Evolutionary conservation across 306 rosid genomes (phyloP).

Genomic region (Cicer cuneatum): DNA sequence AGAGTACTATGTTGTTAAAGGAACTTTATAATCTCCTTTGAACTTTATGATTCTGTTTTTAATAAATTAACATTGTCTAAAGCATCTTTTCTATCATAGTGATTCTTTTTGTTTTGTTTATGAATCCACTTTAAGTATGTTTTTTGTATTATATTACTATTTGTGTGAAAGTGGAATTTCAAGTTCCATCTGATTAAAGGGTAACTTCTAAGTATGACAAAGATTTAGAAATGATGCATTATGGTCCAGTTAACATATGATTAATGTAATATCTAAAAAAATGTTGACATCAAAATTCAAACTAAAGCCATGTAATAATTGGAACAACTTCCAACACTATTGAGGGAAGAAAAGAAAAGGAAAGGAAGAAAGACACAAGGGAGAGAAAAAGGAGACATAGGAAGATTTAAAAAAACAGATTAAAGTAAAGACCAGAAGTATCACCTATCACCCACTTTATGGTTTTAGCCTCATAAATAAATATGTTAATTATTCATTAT

Average conservation of each 20-base stretch:
- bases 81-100: conserved; percentile 30
- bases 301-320: conserved; percentile 53
- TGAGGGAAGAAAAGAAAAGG: conserved; percentile 11
- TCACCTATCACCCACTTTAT: conserved; percentile 49
- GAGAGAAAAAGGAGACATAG: background rate
- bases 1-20: conserved; percentile 13
- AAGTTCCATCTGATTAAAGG: conserved; percentile 53
- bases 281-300: conserved; percentile 52
- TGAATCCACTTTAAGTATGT: conserved; percentile 41
- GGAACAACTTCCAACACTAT: conserved; percentile 38
- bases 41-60: conserved; percentile 34
- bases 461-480: conserved; percentile 47
- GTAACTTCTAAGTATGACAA: conserved; percentile 95
- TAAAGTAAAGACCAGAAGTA: conserved; percentile 44
- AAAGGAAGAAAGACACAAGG: conserved; percentile 38
- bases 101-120: conserved; percentile 20
- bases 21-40: conserved; percentile 37
- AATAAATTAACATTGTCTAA: conserved; percentile 4
- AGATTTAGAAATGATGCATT: conserved; percentile 68
- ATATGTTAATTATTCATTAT: conserved; percentile 50
- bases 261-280: conserved; percentile 45
- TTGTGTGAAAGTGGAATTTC: conserved; percentile 50
- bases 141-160: conserved; percentile 46
- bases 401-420: background rate
- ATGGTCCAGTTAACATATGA: conserved; percentile 49